phyloP scores from a whole-genome alignment of 2,329 filamentous ascomycete genomes.

The Ascosphaera apis region DNA sequence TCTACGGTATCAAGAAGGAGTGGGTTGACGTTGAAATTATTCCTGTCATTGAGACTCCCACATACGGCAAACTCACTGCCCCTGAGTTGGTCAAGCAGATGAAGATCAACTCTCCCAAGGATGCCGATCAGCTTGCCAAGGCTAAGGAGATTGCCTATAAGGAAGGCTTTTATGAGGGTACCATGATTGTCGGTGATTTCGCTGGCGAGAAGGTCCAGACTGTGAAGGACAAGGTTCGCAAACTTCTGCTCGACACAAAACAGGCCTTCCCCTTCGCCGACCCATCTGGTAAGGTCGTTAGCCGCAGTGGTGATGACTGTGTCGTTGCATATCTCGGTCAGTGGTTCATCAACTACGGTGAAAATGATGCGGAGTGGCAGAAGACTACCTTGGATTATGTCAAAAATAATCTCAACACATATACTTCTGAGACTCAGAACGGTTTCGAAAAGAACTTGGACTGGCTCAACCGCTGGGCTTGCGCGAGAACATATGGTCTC shows the following conservation, averaged over 20 bases:
- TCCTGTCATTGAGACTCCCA: slow-evolving; percentile 73
- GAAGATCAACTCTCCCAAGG: slow-evolving; percentile 94
- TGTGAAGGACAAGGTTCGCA: slow-evolving; percentile 65
- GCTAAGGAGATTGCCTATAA: slow-evolving; percentile 95
- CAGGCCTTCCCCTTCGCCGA: slow-evolving; percentile 84
- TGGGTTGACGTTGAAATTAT: slow-evolving; percentile 83
- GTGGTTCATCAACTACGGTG: slow-evolving; percentile 95
- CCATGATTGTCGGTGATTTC: slow-evolving; percentile 69
- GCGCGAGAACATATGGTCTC: slow-evolving; percentile 71
- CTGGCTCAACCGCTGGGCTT: slow-evolving; percentile 94
- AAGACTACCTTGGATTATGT: slow-evolving; percentile 50
- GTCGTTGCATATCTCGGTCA: slow-evolving; percentile 85
- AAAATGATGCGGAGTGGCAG: slow-evolving; percentile 60
- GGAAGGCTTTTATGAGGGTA: slow-evolving; percentile 91
- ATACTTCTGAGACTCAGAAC: slow-evolving; percentile 51
- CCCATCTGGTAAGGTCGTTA: slow-evolving; percentile 73
- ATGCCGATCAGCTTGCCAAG: slow-evolving; percentile 69
- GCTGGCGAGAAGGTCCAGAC: slow-evolving; percentile 67
- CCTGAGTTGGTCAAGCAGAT: slow-evolving; percentile 68
- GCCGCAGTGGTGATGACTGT: slow-evolving; percentile 75
- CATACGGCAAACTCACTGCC: slow-evolving; percentile 66
- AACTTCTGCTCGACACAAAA: slow-evolving; percentile 50
- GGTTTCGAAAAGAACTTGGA: slow-evolving; percentile 65
- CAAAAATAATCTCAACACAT: slow-evolving; percentile 53
- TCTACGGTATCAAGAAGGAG: slow-evolving; percentile 87